Percentiles rank a stretch among this genome's conserved stretches.
These are phyloP conservation scores for Lactarius tabidus DNA, from an alignment of 768 basidiomycete genomes.

Conservation along the genomic window DNA sequence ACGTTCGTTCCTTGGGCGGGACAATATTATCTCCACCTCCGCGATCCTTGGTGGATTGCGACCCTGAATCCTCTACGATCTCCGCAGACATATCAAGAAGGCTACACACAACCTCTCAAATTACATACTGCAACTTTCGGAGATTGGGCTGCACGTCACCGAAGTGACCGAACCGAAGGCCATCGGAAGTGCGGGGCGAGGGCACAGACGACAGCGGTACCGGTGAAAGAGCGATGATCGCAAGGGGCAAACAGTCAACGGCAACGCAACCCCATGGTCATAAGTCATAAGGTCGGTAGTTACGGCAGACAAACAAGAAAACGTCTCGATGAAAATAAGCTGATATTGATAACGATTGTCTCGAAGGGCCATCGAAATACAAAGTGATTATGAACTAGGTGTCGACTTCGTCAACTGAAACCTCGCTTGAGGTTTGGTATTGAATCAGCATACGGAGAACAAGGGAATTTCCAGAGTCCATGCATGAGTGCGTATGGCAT, in stretches of 20 bases:
- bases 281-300: not conserved
- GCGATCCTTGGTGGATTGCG: not conserved
- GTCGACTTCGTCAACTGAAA: too few species aligned
- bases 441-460: too few species aligned
- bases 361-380: conserved; percentile 28
- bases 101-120: not conserved
- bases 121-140: not conserved
- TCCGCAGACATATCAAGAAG: not conserved
- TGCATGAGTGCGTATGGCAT: too few species aligned
- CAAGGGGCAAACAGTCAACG: not conserved
- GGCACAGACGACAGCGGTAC: not conserved
- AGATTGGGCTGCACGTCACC: not conserved
- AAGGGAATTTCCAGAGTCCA: too few species aligned
- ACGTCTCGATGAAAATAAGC: not conserved
- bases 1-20: not conserved
- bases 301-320: not conserved
- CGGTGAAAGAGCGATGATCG: not conserved
- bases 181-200: not conserved
- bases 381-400: conserved; percentile 28
- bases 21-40: not conserved
- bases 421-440: too few species aligned
- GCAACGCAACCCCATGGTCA: too few species aligned
- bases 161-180: too few species aligned
- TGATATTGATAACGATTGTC: not conserved
- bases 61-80: not conserved